Percentiles rank a stretch among this genome's conserved stretches.
These are phyloP conservation scores for Lactarius indigo DNA, from an alignment of 768 basidiomycete species.

Conservation along the genomic window DNA sequence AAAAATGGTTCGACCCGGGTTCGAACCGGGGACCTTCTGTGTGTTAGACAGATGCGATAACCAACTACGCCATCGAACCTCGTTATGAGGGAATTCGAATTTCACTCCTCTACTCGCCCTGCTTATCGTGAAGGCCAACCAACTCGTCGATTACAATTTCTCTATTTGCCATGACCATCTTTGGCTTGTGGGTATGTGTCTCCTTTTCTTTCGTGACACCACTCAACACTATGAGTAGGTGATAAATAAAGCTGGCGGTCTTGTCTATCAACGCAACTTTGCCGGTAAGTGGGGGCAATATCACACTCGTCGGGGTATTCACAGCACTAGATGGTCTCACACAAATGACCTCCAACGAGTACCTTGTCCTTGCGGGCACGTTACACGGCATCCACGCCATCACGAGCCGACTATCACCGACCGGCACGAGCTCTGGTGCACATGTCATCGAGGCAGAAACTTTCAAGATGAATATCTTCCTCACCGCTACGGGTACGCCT, in stretches of 20 bases:
- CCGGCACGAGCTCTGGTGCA: slow-evolving; percentile 76
- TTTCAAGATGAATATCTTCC: slow-evolving; percentile 89
- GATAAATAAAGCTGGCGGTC: slow-evolving; percentile 97
- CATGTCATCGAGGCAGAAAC: slow-evolving; percentile 95
- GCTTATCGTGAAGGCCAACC: background rate
- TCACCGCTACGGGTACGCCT: slow-evolving; percentile 81
- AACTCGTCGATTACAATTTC: background rate
- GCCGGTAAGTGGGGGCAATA: slow-evolving; percentile 53
- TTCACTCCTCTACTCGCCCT: background rate
- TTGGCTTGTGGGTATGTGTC: slow-evolving; percentile 72
- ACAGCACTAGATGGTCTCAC: slow-evolving; percentile 75
- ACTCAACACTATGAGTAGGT: slow-evolving; percentile 46
- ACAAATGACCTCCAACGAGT: slow-evolving; percentile 87
- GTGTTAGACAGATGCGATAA: slow-evolving; percentile 77
- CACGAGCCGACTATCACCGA: slow-evolving; percentile 85
- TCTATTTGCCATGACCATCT: slow-evolving; percentile 58
- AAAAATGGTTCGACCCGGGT: slow-evolving; percentile 24
- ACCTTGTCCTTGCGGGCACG: slow-evolving; percentile 93
- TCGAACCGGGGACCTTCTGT: slow-evolving; percentile 29
- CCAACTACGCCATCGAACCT: slow-evolving; percentile 63
- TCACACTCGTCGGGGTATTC: background rate
- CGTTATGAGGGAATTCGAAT: no score
- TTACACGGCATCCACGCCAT: slow-evolving; percentile 99
- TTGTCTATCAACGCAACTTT: slow-evolving; percentile 91
- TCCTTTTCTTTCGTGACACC: slow-evolving; percentile 1